phyloP scores from a whole-genome alignment of 1,139 yeast genomes.

The Candida dubliniensis region DNA sequence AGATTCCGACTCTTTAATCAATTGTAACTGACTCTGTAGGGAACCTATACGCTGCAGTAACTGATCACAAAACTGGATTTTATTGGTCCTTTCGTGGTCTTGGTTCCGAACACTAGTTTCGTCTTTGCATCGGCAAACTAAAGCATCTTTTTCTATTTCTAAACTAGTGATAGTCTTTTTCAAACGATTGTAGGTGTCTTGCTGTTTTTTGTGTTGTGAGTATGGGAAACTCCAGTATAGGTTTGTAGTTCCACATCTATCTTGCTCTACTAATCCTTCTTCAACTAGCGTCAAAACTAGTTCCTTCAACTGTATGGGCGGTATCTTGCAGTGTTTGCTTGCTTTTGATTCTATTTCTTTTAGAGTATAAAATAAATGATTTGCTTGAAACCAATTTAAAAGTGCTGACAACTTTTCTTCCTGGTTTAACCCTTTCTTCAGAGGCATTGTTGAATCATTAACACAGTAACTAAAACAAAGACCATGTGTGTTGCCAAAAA shows the following conservation, averaged over 20 bases:
- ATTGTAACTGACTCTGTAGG: constrained; percentile 5
- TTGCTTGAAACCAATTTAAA: constrained; percentile 39
- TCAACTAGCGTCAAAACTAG: constrained; percentile 45
- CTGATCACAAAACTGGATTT: constrained; percentile 3
- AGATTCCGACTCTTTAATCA: constrained; percentile 4
- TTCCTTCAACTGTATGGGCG: constrained; percentile 53
- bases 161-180: constrained; percentile 15
- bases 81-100: constrained; percentile 4
- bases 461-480: too few relatives aligned
- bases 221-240: constrained; percentile 55
- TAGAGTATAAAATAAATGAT: constrained; percentile 43
- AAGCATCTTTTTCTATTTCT: constrained; percentile 5
- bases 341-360: constrained; percentile 51
- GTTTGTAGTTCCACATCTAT: constrained; percentile 55
- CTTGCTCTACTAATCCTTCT: constrained; percentile 46
- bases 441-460: constrained; percentile 14
- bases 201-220: constrained; percentile 23
- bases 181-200: constrained; percentile 16
- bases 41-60: background rate
- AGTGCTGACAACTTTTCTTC: constrained; percentile 43
- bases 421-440: constrained; percentile 30
- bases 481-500: constrained; percentile 8
- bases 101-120: constrained; percentile 4
- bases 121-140: constrained; percentile 6
- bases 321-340: constrained; percentile 45